A percentile compares a stretch with the other conserved stretches of the same genome.
Evolutionary conservation across 139 green algal species (phyloP).

Genomic region (Chlamydomonas applanata): DNA sequence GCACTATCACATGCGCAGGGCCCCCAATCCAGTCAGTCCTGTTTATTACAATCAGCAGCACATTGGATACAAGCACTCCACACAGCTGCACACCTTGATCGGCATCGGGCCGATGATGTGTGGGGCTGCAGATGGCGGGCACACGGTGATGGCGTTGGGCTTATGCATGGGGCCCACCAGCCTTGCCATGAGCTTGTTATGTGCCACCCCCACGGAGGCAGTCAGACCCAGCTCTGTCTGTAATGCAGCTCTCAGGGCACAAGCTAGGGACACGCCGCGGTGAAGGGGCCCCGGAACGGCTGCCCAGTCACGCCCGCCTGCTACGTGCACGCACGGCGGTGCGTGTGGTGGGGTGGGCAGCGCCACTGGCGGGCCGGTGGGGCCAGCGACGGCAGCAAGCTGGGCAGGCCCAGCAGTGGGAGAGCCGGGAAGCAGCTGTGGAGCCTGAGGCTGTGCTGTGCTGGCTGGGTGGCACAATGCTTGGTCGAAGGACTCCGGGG

Average conservation of each 20-base stretch:
- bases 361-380: not conserved
- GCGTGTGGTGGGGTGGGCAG: not conserved
- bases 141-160: constrained; percentile 49
- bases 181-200: constrained; percentile 52
- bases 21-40: no score
- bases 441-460: no score
- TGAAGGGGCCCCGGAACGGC: not conserved
- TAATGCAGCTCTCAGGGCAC: constrained; percentile 7
- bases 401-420: no score
- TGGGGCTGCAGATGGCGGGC: constrained; percentile 19
- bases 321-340: not conserved
- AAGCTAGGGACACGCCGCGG: not conserved
- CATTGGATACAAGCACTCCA: no score
- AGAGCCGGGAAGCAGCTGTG: no score
- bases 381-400: no score
- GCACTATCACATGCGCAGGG: no score
- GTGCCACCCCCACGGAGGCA: constrained; percentile 46
- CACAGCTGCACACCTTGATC: constrained; percentile 23
- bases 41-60: no score
- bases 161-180: constrained; percentile 53
- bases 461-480: not conserved
- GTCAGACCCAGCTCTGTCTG: constrained; percentile 31
- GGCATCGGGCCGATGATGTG: constrained; percentile 31
- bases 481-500: not conserved
- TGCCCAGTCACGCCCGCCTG: not conserved